phyloP scores from a whole-genome alignment of 2,329 filamentous ascomycete species.

The Cladorrhinum sp. region DNA sequence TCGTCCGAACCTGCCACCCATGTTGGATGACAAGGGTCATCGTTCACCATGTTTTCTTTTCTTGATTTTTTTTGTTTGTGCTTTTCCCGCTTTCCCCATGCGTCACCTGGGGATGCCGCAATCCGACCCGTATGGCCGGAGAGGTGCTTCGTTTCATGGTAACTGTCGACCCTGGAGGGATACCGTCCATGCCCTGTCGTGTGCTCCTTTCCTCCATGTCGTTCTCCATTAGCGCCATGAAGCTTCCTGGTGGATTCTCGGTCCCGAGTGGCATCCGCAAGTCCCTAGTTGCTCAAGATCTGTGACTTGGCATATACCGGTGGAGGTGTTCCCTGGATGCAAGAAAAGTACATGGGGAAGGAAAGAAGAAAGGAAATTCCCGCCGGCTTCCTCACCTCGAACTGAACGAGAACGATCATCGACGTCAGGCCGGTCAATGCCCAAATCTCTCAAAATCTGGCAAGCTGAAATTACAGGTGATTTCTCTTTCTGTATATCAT shows the following conservation, averaged over 20 bases:
- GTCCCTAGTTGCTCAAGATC: slow-evolving; percentile 7
- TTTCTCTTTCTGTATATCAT: neutral
- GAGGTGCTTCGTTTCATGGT: slow-evolving; percentile 5
- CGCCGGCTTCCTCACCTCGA: neutral
- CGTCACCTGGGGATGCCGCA: slow-evolving; percentile 11
- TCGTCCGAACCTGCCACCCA: slow-evolving; percentile 2
- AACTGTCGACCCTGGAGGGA: slow-evolving; percentile 7
- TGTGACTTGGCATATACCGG: slow-evolving; percentile 28
- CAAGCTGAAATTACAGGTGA: slow-evolving; percentile 14
- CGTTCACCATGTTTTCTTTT: neutral
- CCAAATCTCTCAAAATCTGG: slow-evolving; percentile 1
- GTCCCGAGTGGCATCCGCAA: slow-evolving; percentile 21
- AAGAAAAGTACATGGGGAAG: slow-evolving; percentile 10
- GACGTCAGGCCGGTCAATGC: slow-evolving; percentile 7
- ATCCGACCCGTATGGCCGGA: neutral
- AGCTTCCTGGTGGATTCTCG: slow-evolving; percentile 22
- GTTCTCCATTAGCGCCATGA: slow-evolving; percentile 23
- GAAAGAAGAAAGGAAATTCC: slow-evolving; percentile 16
- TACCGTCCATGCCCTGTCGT: slow-evolving; percentile 17
- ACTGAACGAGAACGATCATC: neutral
- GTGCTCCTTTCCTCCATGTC: slow-evolving; percentile 13
- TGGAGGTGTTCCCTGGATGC: slow-evolving; percentile 15
- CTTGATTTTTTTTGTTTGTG: neutral
- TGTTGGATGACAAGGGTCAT: neutral
- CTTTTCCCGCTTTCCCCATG: neutral